Evolutionary conservation across 495 filamentous ascomycete species (phyloP).

Genomic region (Aspergillus bridgeri): DNA sequence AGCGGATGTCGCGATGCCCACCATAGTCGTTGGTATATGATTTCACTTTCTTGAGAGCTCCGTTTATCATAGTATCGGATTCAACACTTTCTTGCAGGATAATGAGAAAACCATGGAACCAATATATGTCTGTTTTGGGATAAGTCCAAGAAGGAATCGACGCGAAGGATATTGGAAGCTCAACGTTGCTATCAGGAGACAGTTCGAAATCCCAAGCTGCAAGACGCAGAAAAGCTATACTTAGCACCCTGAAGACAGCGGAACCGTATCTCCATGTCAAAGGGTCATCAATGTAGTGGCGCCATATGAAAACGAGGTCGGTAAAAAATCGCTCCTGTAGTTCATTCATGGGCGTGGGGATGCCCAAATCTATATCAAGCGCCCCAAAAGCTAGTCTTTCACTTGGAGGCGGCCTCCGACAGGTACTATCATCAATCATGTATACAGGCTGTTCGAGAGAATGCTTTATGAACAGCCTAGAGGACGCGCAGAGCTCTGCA

Average conservation of each 20-base stretch:
- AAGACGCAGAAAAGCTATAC: slow-evolving; percentile 18
- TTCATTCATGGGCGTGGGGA: slow-evolving; percentile 18
- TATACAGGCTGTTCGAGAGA: not conserved
- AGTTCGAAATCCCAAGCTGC: slow-evolving; percentile 21
- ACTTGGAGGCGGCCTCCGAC: not conserved
- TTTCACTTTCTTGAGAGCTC: slow-evolving; percentile 13
- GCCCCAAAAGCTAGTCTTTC: not conserved
- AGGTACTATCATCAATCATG: not conserved
- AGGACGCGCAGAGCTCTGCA: not conserved
- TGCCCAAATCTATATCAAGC: slow-evolving; percentile 9
- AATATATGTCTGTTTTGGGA: slow-evolving; percentile 10
- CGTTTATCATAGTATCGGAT: slow-evolving; percentile 11
- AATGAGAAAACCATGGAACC: slow-evolving; percentile 15
- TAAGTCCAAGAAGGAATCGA: slow-evolving; percentile 11
- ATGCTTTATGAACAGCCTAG: not conserved
- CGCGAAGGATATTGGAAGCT: slow-evolving; percentile 13
- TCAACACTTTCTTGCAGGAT: slow-evolving; percentile 11
- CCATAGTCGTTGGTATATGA: slow-evolving; percentile 2
- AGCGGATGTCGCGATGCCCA: not conserved
- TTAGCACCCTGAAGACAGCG: slow-evolving; percentile 8
- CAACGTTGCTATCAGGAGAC: slow-evolving; percentile 4
- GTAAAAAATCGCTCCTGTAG: slow-evolving; percentile 18
- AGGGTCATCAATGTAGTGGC: slow-evolving; percentile 16
- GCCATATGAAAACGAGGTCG: slow-evolving; percentile 17
- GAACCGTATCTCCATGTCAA: slow-evolving; percentile 12